Base-by-base conservation (phyloP, 805 yeast species). In the Tetrapisispora nanseiensis region DNA sequence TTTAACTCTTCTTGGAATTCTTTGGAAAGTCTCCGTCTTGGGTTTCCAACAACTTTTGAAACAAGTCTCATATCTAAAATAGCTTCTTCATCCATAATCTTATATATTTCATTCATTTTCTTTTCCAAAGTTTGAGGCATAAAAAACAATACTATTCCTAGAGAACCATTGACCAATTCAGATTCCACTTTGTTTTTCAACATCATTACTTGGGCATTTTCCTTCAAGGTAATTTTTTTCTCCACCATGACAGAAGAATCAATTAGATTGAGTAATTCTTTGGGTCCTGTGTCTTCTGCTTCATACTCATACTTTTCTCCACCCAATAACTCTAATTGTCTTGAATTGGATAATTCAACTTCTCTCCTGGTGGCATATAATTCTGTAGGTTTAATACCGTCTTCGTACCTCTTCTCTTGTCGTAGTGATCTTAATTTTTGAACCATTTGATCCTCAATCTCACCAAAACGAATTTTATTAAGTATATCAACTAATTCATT, bases 151-250 rank as follows among this genome's bases (percentile, higher is more conserved):
- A 92, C 81, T 30, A 71, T 76, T 0, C 99, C 99, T 30, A 90
- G 67, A 0, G 96, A 76, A 3, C 99, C 98, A 63, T 92, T 92
- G 32, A 92, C 97, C 30, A 92, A 66, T 15, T 56, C 56, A 2
- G 69, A 64, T 9, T 77, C 82, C 49, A 85, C 89, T 23, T 74
- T 70, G 58, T 92, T 92, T 53, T 84, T 86, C 50, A 92, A 65
- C 71, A 86, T 78, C 96, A 92, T 89, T 1, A 92, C 97, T 61
- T 92, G 98, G 0, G 96, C 94, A 29, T 86, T 86, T 42, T 76
- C 79, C 59, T 89, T 90, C 49, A 92, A 65, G 2, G 67, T 70
- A 13, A 92, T 55, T 6, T 51, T 56, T 44, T 72, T 70, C 22
- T 81, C 83, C 35, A 92, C 94, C 82, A 89, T 80, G 31, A 86